These are phyloP conservation scores for Podila clonocystis DNA, from an alignment of 192 early-diverging fungal species.

Conservation along the genomic window DNA sequence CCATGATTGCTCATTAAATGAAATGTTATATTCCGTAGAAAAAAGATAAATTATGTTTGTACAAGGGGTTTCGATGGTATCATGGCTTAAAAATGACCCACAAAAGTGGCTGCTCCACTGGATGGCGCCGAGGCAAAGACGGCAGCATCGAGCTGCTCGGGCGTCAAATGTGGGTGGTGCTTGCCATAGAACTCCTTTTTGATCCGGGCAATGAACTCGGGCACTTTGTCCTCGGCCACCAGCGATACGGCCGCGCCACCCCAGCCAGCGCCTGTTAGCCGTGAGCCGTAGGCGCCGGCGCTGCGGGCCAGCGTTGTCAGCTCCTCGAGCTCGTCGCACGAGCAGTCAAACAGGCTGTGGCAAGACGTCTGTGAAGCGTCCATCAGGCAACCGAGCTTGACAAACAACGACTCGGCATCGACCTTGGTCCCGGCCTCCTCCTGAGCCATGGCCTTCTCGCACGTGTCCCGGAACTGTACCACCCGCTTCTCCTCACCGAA, in stretches of 20 bases:
- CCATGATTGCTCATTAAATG: background rate
- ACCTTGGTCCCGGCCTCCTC: slow-evolving; percentile 10
- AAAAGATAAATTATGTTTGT: background rate
- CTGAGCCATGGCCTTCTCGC: slow-evolving; percentile 47
- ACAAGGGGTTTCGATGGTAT: no score
- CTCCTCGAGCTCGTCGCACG: slow-evolving; percentile 85
- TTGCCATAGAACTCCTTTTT: slow-evolving; percentile 74
- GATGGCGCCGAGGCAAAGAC: slow-evolving; percentile 64
- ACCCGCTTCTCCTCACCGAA: slow-evolving; percentile 85
- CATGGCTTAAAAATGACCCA: slow-evolving; percentile 22
- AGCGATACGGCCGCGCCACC: slow-evolving; percentile 61
- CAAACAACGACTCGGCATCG: slow-evolving; percentile 39
- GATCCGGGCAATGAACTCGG: slow-evolving; percentile 67
- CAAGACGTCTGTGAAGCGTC: slow-evolving; percentile 89
- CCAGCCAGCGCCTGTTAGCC: slow-evolving; percentile 96
- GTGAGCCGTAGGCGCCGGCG: slow-evolving; percentile 81
- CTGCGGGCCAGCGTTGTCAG: slow-evolving; percentile 69
- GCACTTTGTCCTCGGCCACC: slow-evolving; percentile 62
- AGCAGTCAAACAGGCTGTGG: slow-evolving; percentile 84
- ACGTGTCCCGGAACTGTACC: slow-evolving; percentile 71
- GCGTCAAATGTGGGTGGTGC: slow-evolving; percentile 59
- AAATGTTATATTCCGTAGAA: background rate
- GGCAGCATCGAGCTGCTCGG: slow-evolving; percentile 58
- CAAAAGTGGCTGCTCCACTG: slow-evolving; percentile 58
- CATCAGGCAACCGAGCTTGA: slow-evolving; percentile 86